Conservation (phyloP, 1,284 basidiomycete genomes). For the Calocybe gambosa region DNA sequence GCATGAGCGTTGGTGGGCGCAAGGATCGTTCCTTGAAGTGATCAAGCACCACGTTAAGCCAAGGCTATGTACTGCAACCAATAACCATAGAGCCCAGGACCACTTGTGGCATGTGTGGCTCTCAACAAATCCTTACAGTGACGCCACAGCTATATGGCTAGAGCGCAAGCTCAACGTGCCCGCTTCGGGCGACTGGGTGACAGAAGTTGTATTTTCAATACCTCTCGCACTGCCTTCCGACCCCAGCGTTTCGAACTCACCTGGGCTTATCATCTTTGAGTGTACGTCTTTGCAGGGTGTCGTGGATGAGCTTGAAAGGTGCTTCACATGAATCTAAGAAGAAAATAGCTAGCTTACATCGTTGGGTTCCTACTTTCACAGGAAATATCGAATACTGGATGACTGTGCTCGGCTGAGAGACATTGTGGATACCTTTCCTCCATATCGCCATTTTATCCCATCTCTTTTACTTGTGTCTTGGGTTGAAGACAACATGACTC, state of each 20-base stretch:
- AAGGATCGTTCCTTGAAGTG: slow-evolving; percentile 55
- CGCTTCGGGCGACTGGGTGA: slow-evolving; percentile 51
- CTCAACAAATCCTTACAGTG: slow-evolving; percentile 63
- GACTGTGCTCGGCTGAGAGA: slow-evolving; percentile 66
- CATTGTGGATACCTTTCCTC: slow-evolving; percentile 46
- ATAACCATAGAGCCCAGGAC: slow-evolving; percentile 11
- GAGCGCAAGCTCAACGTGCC: slow-evolving; percentile 68
- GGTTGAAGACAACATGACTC: slow-evolving; percentile 37
- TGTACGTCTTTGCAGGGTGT: slow-evolving; percentile 57
- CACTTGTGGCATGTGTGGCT: slow-evolving; percentile 57
- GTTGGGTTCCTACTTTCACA: slow-evolving; percentile 19
- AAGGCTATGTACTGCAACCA: slow-evolving; percentile 16
- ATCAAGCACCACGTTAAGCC: slow-evolving; percentile 36
- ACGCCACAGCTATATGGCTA: slow-evolving; percentile 72
- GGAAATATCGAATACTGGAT: slow-evolving; percentile 66
- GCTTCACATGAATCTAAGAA: slow-evolving; percentile 12
- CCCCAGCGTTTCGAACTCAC: slow-evolving; percentile 31
- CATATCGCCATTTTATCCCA: slow-evolving; percentile 50
- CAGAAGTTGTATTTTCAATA: slow-evolving; percentile 54
- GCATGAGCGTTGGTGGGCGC: slow-evolving; percentile 62
- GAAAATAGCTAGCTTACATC: neutral
- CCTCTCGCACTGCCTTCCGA: slow-evolving; percentile 22
- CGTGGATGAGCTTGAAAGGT: slow-evolving; percentile 63
- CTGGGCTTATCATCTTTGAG: slow-evolving; percentile 68
- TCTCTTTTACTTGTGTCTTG: slow-evolving; percentile 56